These are phyloP conservation scores for Cytospora piceae DNA, from an alignment of 2,329 filamentous ascomycete species.

Conservation along the genomic window DNA sequence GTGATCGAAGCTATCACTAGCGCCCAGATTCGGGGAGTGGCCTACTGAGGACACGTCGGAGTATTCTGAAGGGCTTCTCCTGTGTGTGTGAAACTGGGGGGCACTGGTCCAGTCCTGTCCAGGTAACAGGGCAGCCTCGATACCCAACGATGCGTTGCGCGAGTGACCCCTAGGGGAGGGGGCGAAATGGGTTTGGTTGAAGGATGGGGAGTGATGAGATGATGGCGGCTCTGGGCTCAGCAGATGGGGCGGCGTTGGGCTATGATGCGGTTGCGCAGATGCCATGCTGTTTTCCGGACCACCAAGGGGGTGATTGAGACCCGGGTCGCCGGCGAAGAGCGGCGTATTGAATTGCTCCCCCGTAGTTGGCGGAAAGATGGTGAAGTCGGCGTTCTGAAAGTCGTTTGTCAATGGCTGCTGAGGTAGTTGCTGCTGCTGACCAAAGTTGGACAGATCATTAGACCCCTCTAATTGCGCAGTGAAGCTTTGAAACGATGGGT, in stretches of 20 bases:
- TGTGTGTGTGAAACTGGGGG: constrained; percentile 75
- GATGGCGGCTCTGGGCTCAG: constrained; percentile 55
- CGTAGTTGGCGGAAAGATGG: constrained; percentile 60
- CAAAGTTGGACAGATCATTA: constrained; percentile 47
- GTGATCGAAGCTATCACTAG: constrained; percentile 79
- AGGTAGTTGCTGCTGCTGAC: constrained; percentile 49
- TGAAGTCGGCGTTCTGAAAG: constrained; percentile 62
- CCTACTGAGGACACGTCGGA: constrained; percentile 88
- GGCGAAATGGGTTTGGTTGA: constrained; percentile 60
- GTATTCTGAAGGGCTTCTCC: constrained; percentile 85
- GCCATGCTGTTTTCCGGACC: constrained; percentile 57
- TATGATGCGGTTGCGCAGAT: constrained; percentile 59
- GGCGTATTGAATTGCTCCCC: constrained; percentile 64
- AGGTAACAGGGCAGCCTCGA: constrained; percentile 59
- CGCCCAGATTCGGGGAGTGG: constrained; percentile 75
- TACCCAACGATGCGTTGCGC: constrained; percentile 59
- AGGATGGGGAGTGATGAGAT: constrained; percentile 60
- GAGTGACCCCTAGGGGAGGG: constrained; percentile 53
- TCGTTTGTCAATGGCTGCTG: constrained; percentile 53
- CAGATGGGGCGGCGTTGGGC: constrained; percentile 59
- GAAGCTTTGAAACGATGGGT: constrained; percentile 48
- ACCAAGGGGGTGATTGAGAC: constrained; percentile 48
- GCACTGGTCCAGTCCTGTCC: constrained; percentile 57
- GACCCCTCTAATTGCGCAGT: constrained; percentile 48
- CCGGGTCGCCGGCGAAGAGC: constrained; percentile 58